These are phyloP conservation scores for Picocystis sp. DNA, from an alignment of 163 green algal genomes.

Conservation along the genomic window DNA sequence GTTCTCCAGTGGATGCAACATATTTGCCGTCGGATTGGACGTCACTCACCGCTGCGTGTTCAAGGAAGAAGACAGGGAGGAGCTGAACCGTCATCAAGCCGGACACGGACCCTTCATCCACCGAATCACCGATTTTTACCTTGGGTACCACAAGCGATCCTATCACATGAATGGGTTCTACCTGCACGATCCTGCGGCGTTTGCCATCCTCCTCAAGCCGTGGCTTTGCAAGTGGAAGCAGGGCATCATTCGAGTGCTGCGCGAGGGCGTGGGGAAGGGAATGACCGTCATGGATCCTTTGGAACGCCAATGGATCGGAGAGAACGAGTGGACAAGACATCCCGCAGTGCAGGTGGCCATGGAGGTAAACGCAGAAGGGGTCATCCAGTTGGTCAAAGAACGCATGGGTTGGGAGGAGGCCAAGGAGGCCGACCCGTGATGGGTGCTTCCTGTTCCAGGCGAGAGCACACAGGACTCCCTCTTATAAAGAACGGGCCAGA, in stretches of 20 bases:
- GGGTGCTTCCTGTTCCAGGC: no score
- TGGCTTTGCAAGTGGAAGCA: conserved; percentile 46
- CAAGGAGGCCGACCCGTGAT: neutral
- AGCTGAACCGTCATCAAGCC: conserved; percentile 20
- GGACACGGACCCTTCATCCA: conserved; percentile 46
- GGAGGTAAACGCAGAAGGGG: conserved; percentile 14
- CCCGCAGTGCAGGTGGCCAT: conserved; percentile 31
- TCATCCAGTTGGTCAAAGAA: conserved; percentile 19
- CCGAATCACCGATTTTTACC: conserved; percentile 62
- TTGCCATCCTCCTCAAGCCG: conserved; percentile 40
- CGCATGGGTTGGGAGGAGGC: neutral
- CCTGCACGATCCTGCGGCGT: conserved; percentile 55
- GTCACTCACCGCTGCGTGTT: conserved; percentile 45
- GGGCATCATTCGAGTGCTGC: conserved; percentile 35
- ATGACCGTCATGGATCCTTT: conserved; percentile 46
- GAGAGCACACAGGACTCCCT: no score
- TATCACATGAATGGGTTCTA: conserved; percentile 40
- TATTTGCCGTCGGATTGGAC: conserved; percentile 50
- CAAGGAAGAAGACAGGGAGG: conserved; percentile 18
- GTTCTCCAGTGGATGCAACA: conserved; percentile 20
- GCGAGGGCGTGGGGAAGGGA: conserved; percentile 34
- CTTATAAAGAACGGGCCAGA: no score
- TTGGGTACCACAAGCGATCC: conserved; percentile 42
- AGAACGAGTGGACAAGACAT: conserved; percentile 33
- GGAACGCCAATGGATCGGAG: conserved; percentile 15